A percentile compares a stretch with the other conserved stretches of the same genome.
Conservation (phyloP, 257 asterid species). For the Gentiana dahurica region DNA sequence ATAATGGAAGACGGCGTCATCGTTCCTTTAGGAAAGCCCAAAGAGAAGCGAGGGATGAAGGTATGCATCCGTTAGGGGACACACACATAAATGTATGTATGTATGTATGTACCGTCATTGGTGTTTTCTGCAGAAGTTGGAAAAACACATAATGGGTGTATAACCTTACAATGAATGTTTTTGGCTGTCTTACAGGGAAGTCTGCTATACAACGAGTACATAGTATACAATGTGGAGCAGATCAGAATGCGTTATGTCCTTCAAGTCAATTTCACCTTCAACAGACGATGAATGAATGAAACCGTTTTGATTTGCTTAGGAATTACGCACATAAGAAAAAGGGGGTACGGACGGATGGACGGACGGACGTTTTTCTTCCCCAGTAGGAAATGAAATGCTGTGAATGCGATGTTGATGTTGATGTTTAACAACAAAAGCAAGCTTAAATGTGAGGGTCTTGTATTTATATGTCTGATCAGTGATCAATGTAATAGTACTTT, state of each 20-base stretch:
- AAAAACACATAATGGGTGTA: not conserved
- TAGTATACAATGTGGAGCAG: slow-evolving; percentile 86
- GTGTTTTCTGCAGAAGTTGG: no score
- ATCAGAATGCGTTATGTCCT: slow-evolving; percentile 76
- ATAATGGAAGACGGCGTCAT: slow-evolving; percentile 60
- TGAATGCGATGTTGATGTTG: no score
- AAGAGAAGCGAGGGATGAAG: slow-evolving; percentile 38
- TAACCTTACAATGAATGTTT: no score
- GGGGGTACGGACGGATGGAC: no score
- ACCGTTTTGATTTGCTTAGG: no score
- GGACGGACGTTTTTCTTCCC: no score
- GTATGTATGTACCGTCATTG: not conserved
- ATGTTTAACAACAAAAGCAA: no score
- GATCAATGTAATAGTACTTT: no score
- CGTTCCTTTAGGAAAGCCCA: slow-evolving; percentile 73
- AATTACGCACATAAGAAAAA: no score
- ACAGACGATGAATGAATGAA: slow-evolving; percentile 21
- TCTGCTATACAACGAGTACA: slow-evolving; percentile 75
- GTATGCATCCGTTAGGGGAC: slow-evolving; percentile 14
- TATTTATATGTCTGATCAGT: no score
- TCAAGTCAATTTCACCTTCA: slow-evolving; percentile 71
- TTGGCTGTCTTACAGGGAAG: slow-evolving; percentile 37
- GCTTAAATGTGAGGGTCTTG: no score
- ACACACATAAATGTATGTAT: not conserved
- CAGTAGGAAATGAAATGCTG: no score